These are phyloP conservation scores for Coemansia sp. DNA, from an alignment of 192 early-diverging fungal species.

Conservation along the genomic window DNA sequence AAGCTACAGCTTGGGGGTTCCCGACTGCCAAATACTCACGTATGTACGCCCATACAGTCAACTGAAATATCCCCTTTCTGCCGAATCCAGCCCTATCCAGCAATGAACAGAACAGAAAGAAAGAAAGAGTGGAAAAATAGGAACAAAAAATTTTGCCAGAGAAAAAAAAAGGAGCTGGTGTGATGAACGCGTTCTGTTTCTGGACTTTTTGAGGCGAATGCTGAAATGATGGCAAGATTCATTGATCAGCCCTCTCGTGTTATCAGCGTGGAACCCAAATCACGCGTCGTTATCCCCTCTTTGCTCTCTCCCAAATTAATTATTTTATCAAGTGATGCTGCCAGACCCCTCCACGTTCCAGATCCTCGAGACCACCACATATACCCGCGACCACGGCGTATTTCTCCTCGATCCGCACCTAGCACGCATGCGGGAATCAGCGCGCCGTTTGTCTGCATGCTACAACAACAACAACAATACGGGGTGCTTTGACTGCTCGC, in stretches of 20 bases:
- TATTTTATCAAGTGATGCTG: neutral
- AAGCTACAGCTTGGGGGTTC: no score
- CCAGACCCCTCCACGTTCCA: conserved; percentile 27
- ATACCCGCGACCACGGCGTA: conserved; percentile 8
- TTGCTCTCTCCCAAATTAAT: neutral
- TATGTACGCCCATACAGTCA: neutral
- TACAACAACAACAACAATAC: no score
- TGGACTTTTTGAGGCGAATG: no score
- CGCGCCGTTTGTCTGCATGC: neutral
- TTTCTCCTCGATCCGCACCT: conserved; percentile 25
- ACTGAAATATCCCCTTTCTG: neutral
- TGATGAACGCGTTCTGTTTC: no score
- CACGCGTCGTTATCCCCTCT: neutral
- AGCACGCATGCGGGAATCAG: conserved; percentile 27
- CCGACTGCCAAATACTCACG: no score
- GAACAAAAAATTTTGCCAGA: no score
- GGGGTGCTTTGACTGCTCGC: conserved; percentile 1
- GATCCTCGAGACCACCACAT: conserved; percentile 39
- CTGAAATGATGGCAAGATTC: no score
- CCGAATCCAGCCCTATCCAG: no score
- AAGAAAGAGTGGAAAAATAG: neutral
- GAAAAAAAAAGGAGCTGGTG: no score
- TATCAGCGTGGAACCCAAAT: neutral
- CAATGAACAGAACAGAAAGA: no score
- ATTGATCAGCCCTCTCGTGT: no score